Percentiles rank a stretch among this genome's conserved stretches.
Conservation (phyloP, 805 yeast genomes). For the Candida piceae region DNA sequence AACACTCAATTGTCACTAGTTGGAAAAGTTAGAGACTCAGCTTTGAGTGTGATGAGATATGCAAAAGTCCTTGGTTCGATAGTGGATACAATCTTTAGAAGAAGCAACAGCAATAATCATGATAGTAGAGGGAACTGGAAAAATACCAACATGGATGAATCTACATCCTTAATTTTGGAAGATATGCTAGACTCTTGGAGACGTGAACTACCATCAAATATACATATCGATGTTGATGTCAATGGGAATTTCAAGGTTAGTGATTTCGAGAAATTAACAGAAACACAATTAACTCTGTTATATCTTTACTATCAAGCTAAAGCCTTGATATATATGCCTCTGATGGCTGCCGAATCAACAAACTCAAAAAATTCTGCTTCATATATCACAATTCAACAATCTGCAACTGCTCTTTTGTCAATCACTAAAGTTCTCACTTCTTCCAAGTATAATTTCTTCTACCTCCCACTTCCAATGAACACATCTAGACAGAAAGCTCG, state of each 20-base stretch:
- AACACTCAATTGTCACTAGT: slow-evolving; percentile 56
- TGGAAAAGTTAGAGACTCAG: slow-evolving; percentile 62
- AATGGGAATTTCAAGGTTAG: slow-evolving; percentile 43
- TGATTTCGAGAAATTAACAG: slow-evolving; percentile 30
- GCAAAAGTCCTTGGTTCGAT: slow-evolving; percentile 70
- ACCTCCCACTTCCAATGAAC: slow-evolving; percentile 61
- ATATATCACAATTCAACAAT: slow-evolving; percentile 63
- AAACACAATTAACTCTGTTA: slow-evolving; percentile 49
- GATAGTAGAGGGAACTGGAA: slow-evolving; percentile 31
- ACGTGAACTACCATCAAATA: slow-evolving; percentile 54
- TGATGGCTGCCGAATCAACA: slow-evolving; percentile 41
- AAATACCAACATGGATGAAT: slow-evolving; percentile 26
- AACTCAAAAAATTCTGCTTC: slow-evolving; percentile 45
- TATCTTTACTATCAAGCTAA: slow-evolving; percentile 59
- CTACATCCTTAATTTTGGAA: slow-evolving; percentile 39
- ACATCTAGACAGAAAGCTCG: slow-evolving; percentile 59
- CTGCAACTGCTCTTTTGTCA: slow-evolving; percentile 55
- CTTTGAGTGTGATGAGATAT: slow-evolving; percentile 62
- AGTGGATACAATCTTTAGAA: slow-evolving; percentile 63
- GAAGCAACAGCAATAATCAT: slow-evolving; percentile 35
- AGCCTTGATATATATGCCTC: slow-evolving; percentile 59
- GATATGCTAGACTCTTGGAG: slow-evolving; percentile 77
- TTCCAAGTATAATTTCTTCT: slow-evolving; percentile 32
- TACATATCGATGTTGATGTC: slow-evolving; percentile 56
- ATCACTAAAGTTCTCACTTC: slow-evolving; percentile 39